Evolutionary conservation across 2,329 filamentous ascomycete species (phyloP).

Genomic region (Pseudocercospora macadamiae): DNA sequence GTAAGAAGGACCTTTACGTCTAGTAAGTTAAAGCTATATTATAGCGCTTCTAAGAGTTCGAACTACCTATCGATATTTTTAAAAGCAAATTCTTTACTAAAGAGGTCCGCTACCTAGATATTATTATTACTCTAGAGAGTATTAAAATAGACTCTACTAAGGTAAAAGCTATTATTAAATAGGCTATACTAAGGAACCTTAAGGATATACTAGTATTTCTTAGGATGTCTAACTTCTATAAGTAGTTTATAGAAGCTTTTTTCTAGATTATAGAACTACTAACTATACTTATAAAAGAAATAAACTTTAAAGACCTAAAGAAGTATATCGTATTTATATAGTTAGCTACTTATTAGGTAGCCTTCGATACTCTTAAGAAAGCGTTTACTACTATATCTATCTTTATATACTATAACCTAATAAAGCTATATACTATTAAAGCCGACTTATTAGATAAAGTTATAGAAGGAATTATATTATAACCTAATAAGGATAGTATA

Average conservation of each 20-base stretch:
- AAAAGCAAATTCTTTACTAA: too few species aligned
- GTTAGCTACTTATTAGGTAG: not conserved
- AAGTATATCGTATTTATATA: not conserved
- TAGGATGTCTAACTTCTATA: too few species aligned
- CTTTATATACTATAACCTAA: not conserved
- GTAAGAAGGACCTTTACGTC: not conserved
- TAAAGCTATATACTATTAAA: not conserved
- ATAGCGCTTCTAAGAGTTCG: too few species aligned
- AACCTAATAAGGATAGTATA: not conserved
- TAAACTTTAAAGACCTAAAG: not conserved
- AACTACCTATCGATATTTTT: too few species aligned
- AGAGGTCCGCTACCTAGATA: too few species aligned
- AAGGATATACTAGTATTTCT: constrained; percentile 7
- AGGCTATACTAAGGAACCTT: not conserved
- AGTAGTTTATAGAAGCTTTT: not conserved
- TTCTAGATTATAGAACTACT: not conserved
- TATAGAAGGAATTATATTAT: not conserved
- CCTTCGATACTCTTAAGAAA: not conserved
- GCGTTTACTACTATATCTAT: not conserved
- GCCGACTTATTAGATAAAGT: constrained; percentile 5
- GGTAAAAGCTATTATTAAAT: not conserved
- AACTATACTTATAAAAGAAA: not conserved
- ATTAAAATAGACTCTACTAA: too few species aligned
- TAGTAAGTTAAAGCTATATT: not conserved
- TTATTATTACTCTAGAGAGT: too few species aligned